These are phyloP conservation scores for Acanthamoeba lenticulata DNA, from an alignment of 208 protist genomes.

Conservation along the genomic window DNA sequence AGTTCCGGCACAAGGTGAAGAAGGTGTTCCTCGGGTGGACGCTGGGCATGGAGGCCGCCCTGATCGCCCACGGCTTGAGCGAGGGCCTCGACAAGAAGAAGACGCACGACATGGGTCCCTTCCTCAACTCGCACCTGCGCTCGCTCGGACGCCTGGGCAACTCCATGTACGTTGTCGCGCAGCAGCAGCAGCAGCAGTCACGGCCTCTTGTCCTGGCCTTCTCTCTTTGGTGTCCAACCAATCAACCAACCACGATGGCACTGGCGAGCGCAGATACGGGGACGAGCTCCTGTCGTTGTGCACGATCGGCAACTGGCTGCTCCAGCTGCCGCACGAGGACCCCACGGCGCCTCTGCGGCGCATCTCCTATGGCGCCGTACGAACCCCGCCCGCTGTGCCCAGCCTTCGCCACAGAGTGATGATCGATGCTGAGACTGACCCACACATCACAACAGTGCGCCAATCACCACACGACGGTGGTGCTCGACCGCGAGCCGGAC, in stretches of 20 bases:
- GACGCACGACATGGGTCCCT: not conserved
- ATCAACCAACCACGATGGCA: not conserved
- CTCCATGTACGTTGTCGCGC: not conserved
- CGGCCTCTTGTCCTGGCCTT: not conserved
- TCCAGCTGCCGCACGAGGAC: slow-evolving; percentile 46
- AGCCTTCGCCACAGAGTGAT: not conserved
- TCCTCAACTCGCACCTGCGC: not conserved
- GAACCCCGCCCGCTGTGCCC: not conserved
- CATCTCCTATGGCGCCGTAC: slow-evolving; percentile 30
- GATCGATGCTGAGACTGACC: not conserved
- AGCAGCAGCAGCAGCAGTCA: not conserved
- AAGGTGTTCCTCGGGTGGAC: slow-evolving; percentile 45
- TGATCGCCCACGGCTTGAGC: not conserved
- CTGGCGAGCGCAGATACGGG: not conserved
- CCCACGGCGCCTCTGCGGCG: not conserved
- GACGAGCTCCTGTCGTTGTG: slow-evolving; percentile 42
- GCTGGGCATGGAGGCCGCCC: not conserved
- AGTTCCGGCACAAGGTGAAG: slow-evolving; percentile 51
- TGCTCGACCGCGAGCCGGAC: not conserved
- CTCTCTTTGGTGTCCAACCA: not conserved
- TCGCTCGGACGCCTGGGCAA: slow-evolving; percentile 11
- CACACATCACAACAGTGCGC: not conserved
- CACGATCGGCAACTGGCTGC: slow-evolving; percentile 55
- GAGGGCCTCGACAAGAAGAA: not conserved
- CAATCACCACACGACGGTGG: slow-evolving; percentile 65